Conservation (phyloP, 306 rosid species). For the Aeschynomene evenia region DNA sequence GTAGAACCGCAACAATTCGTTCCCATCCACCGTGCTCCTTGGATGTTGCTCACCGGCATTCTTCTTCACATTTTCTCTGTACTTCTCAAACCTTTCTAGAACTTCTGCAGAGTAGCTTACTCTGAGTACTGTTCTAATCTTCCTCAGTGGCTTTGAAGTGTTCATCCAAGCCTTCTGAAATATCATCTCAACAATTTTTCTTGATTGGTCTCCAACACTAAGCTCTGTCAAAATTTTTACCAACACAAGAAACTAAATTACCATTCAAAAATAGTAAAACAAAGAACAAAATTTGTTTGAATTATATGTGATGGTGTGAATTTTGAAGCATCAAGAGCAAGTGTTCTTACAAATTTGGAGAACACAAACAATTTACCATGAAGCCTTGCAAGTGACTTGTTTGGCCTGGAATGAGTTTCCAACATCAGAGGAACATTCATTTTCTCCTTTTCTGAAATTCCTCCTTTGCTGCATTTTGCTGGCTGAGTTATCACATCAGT, state of each 20-base stretch:
- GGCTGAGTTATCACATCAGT: constrained; percentile 44
- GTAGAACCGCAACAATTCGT: constrained; percentile 59
- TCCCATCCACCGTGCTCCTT: constrained; percentile 68
- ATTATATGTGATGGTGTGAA: background rate
- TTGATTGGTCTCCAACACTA: constrained; percentile 55
- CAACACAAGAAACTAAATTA: background rate
- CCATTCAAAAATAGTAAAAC: background rate
- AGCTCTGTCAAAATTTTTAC: constrained; percentile 42
- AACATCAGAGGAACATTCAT: constrained; percentile 28
- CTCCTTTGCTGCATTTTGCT: constrained; percentile 33
- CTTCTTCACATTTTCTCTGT: constrained; percentile 70
- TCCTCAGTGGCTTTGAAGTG: constrained; percentile 45
- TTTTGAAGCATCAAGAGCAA: background rate
- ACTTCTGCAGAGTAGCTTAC: constrained; percentile 51
- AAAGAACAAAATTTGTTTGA: background rate
- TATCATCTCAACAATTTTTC: constrained; percentile 72
- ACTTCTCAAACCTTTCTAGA: constrained; percentile 54
- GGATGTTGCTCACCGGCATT: constrained; percentile 45
- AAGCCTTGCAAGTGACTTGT: constrained; percentile 38
- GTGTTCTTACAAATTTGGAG: constrained; percentile 15
- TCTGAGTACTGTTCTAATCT: constrained; percentile 49
- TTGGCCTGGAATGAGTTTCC: constrained; percentile 36
- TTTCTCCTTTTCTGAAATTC: constrained; percentile 19
- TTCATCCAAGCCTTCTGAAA: constrained; percentile 55
- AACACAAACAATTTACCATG: constrained; percentile 43